Conservation (phyloP, 2,329 filamentous ascomycete species). For the Nigrospora osmanthi region DNA sequence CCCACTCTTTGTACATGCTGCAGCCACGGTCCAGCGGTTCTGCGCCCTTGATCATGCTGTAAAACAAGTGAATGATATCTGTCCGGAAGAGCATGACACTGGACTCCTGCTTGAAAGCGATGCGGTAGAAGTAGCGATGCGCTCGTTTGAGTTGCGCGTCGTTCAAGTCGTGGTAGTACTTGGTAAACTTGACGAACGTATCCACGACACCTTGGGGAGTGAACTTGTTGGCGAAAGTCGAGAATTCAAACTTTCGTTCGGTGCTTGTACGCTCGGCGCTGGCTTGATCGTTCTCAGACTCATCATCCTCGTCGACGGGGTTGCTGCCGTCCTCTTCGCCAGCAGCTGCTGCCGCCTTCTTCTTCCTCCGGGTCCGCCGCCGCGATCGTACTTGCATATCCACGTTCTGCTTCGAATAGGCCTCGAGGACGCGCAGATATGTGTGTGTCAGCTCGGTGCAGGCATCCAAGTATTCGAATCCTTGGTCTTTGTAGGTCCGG, state of each 20-base stretch:
- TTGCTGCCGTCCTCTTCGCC: constrained; percentile 37
- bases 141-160: constrained; percentile 78
- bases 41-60: constrained; percentile 87
- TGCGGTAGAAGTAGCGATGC: constrained; percentile 88
- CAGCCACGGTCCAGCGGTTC: constrained; percentile 62
- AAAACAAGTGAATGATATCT: constrained; percentile 81
- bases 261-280: constrained; percentile 63
- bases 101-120: constrained; percentile 92
- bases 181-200: constrained; percentile 75
- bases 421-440: constrained; percentile 84
- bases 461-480: constrained; percentile 87
- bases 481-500: constrained; percentile 84
- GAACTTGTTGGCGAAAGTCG: constrained; percentile 73
- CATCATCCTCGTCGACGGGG: constrained; percentile 54
- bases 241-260: constrained; percentile 93
- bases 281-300: constrained; percentile 63
- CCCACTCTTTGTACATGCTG: constrained; percentile 77
- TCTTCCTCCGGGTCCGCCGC: constrained; percentile 64
- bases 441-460: constrained; percentile 87
- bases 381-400: constrained; percentile 89
- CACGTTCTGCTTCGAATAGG: constrained; percentile 89
- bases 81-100: constrained; percentile 82
- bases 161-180: constrained; percentile 73
- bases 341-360: constrained; percentile 49
- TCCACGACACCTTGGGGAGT: constrained; percentile 78